Conservation (phyloP, 2,329 filamentous ascomycete genomes). For the Sporothrix mexicana region DNA sequence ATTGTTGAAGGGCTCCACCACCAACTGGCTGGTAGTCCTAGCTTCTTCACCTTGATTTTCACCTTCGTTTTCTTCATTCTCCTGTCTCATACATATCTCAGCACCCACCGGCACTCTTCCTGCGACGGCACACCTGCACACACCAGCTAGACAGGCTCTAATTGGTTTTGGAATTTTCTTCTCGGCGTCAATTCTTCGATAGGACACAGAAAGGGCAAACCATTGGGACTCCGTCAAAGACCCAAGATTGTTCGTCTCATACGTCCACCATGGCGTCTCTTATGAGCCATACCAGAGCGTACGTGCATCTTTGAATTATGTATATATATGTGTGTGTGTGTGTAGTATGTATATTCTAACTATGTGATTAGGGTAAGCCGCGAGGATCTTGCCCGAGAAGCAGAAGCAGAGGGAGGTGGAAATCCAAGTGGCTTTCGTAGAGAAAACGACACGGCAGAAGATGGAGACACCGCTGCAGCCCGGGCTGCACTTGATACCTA, state of each 20-base stretch:
- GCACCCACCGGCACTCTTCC: not conserved
- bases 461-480: slow-evolving; percentile 4
- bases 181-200: not conserved
- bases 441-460: not conserved
- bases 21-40: slow-evolving; percentile 16
- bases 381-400: slow-evolving; percentile 35
- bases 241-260: no score
- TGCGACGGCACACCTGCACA: not conserved
- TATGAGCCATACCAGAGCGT: slow-evolving; percentile 31
- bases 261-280: slow-evolving; percentile 18
- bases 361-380: slow-evolving; percentile 31
- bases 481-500: slow-evolving; percentile 36
- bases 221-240: no score
- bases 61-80: not conserved
- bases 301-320: not conserved
- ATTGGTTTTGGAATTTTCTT: not conserved
- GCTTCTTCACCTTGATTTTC: not conserved
- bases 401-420: slow-evolving; percentile 20
- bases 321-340: no score
- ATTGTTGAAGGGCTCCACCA: not conserved
- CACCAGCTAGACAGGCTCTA: not conserved
- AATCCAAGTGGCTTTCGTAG: not conserved
- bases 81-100: not conserved
- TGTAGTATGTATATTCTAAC: not conserved
- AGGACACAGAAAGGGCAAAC: not conserved